Base-by-base conservation (phyloP, 2,329 filamentous ascomycete species). In the Trichoderma sp. region DNA sequence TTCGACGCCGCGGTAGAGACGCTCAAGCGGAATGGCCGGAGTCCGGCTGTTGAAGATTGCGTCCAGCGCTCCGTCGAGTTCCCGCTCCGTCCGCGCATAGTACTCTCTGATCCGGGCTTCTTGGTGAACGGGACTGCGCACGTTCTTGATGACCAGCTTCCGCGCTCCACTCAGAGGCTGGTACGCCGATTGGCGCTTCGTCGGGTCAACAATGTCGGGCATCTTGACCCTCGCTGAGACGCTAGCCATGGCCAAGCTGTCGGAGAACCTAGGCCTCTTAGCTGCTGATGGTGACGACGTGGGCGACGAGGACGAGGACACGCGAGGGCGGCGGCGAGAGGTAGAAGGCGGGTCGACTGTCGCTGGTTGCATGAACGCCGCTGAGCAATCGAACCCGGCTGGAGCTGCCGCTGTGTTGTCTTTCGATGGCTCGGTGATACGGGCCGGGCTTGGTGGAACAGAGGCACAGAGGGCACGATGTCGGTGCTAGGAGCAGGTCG, bases 141-240 rank as follows among this genome's bases (percentile, higher is more conserved):
- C 86, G 78, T 97, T 98, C 86, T 97, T 97, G 75, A 99, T 92
- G n/a, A 95, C 88, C 57, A 99, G 87, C 80, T 91, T 94, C 84
- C 91, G 94, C 24, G 93, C 90, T 37, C 93, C 94, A 13, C 86
- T 84, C 75, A 92, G 89, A 14, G 93, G 90, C 73, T 91, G 92
- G 76, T 94, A 92, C 62, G 82, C 80, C 40, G 80, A 78, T 24
- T 79, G 76, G 29, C 71, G 72, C 70, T 75, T 74, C 55, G 78
- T 77, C 29, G 80, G 74, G 70, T 82, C 79, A 69, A 79, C 72
- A 27, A 75, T 76, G 68, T 82, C 79, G 72, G 79, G 80, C 62
- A 80, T 74, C 74, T 81, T 82, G 72, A 80, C 81, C 74, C 77
- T 77, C 72, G 78, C 78, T 75, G 77, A 79, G 73, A 76, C 77